Percentiles rank a stretch among this genome's conserved stretches.
Conservation (phyloP, 75 land plant species). For the Isoetes taiwanensis region DNA sequence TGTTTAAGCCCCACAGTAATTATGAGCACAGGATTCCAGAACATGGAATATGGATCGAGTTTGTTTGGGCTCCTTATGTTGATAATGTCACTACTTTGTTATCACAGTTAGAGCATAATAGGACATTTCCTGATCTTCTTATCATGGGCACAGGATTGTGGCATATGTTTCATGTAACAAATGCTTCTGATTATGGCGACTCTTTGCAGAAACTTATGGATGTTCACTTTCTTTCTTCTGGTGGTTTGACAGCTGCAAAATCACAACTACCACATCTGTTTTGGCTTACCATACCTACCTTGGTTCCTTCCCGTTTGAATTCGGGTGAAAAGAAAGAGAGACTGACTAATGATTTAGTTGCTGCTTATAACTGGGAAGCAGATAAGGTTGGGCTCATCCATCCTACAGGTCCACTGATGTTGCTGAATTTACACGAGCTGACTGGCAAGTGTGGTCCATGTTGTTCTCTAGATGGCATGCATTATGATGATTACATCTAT, state of each 20-base stretch:
- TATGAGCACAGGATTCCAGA: conserved; percentile 27
- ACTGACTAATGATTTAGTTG: conserved; percentile 30
- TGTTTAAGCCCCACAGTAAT: conserved; percentile 70
- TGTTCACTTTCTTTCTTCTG: too few species aligned
- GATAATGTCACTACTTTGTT: conserved; percentile 36
- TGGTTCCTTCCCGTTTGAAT: conserved; percentile 50
- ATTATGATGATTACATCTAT: conserved; percentile 54
- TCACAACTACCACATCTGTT: conserved; percentile 70
- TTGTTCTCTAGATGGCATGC: conserved; percentile 87
- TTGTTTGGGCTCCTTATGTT: conserved; percentile 81
- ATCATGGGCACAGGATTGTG: conserved; percentile 76
- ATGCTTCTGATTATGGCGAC: conserved; percentile 45
- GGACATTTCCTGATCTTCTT: conserved; percentile 50
- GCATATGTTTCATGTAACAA: conserved; percentile 74
- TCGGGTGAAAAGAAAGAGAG: conserved; percentile 51
- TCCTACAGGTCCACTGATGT: conserved; percentile 39
- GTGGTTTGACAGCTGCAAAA: too few species aligned
- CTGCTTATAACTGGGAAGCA: conserved; percentile 35
- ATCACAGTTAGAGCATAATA: too few species aligned
- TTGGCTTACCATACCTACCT: conserved; percentile 72
- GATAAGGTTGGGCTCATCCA: conserved; percentile 33
- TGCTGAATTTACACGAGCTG: conserved; percentile 50
- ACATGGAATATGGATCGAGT: conserved; percentile 41
- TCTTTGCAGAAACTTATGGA: conserved; percentile 21
- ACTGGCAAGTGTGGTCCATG: conserved; percentile 41